Evolutionary conservation across 257 asterid genomes (phyloP).

Genomic region (Rhazya stricta): DNA sequence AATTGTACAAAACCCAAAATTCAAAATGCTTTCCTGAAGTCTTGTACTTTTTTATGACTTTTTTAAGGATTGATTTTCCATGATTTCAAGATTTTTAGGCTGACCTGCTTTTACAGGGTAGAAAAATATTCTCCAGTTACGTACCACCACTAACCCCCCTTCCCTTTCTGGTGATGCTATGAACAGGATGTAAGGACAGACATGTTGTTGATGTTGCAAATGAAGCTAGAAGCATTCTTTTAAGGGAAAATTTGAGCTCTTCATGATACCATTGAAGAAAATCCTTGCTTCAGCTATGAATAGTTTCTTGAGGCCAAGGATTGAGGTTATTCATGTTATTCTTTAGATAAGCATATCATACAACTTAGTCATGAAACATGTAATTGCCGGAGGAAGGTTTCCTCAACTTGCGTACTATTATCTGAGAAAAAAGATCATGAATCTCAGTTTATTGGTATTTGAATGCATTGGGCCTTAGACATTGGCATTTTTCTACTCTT

Average conservation of each 20-base stretch:
- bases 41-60: too few relatives aligned
- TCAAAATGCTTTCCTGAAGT: too few relatives aligned
- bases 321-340: background rate
- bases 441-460: too few relatives aligned
- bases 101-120: background rate
- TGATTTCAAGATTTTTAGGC: too few relatives aligned
- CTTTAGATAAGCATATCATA: background rate
- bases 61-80: too few relatives aligned
- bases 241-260: conserved; percentile 11
- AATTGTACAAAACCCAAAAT: too few relatives aligned
- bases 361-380: background rate
- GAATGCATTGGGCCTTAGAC: too few relatives aligned
- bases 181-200: conserved; percentile 68
- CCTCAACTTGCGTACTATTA: too few relatives aligned
- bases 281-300: background rate
- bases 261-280: background rate
- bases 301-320: background rate
- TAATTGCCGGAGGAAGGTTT: background rate
- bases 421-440: too few relatives aligned
- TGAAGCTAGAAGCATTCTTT: conserved; percentile 68
- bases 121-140: background rate
- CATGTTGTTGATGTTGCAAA: conserved; percentile 69
- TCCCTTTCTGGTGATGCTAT: background rate
- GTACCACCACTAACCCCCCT: background rate
- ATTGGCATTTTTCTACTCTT: too few relatives aligned